These are phyloP conservation scores for Amborella trichopoda DNA, from an alignment of 164 flowering plant genomes.

Conservation along the genomic window DNA sequence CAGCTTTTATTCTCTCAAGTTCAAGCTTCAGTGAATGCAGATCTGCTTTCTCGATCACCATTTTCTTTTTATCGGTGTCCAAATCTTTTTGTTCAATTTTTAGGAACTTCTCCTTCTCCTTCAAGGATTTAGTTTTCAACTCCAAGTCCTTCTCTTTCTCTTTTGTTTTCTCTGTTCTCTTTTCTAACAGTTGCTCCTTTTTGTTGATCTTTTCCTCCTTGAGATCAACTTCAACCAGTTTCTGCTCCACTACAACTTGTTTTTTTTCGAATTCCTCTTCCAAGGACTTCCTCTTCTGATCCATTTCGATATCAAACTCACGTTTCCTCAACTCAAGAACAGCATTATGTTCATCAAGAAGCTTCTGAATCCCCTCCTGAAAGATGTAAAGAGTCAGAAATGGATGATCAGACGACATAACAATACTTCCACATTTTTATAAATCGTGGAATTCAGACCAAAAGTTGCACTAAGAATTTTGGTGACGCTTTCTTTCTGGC, in stretches of 20 bases:
- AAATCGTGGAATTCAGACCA: no score
- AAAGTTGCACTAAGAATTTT: no score
- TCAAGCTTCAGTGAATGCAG: constrained; percentile 32
- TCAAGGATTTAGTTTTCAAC: constrained; percentile 33
- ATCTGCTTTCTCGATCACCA: constrained; percentile 32
- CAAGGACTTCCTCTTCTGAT: constrained; percentile 34
- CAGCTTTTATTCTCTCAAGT: constrained; percentile 39
- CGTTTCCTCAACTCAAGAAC: constrained; percentile 26
- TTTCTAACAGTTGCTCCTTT: constrained; percentile 51
- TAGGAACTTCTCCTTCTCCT: constrained; percentile 52
- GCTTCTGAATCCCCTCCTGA: constrained; percentile 61
- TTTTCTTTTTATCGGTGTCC: constrained; percentile 33
- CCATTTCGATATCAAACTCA: constrained; percentile 57
- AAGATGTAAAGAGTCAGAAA: not conserved
- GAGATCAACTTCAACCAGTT: constrained; percentile 43
- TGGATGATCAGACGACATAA: no score
- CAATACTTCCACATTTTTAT: no score
- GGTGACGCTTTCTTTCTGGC: no score
- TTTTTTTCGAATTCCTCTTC: constrained; percentile 45
- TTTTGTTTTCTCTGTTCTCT: constrained; percentile 48
- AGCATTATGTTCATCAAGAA: constrained; percentile 56
- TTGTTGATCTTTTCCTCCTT: constrained; percentile 52
- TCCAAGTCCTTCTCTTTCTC: constrained; percentile 74
- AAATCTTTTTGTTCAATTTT: constrained; percentile 45
- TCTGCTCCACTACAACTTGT: constrained; percentile 26